These are phyloP conservation scores for Cardiosporidium cionae DNA, from an alignment of 169 alveolate genomes.

Conservation along the genomic window DNA sequence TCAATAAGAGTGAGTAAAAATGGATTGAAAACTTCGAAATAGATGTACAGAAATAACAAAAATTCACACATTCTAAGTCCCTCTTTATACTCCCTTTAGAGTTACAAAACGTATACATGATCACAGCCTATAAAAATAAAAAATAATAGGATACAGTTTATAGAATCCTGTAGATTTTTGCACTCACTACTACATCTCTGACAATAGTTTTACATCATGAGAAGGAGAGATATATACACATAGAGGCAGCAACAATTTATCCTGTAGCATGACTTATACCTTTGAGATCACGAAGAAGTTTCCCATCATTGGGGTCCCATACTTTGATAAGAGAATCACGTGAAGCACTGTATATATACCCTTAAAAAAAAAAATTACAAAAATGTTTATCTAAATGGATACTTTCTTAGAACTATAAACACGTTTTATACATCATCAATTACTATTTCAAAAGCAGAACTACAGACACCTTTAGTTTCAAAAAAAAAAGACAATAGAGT, in stretches of 20 bases:
- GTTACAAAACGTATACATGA: no score
- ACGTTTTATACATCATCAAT: not conserved
- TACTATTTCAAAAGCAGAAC: no score
- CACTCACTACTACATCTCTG: no score
- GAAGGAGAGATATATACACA: not conserved
- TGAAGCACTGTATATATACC: conserved; percentile 78
- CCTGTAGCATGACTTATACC: conserved; percentile 20
- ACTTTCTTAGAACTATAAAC: not conserved
- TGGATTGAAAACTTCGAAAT: no score
- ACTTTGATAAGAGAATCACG: conserved; percentile 89
- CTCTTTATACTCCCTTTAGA: not conserved
- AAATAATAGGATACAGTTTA: no score
- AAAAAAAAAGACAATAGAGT: no score
- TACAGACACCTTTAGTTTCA: no score
- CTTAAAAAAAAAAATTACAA: conserved; percentile 19
- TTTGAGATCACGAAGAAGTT: conserved; percentile 51
- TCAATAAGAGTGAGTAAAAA: no score
- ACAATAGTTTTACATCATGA: not conserved
- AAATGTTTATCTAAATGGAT: not conserved
- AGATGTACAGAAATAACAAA: no score
- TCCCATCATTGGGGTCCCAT: conserved; percentile 68
- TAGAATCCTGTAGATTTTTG: no score
- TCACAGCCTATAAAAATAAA: no score
- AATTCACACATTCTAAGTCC: not conserved
- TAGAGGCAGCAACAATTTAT: not conserved